A percentile compares a stretch with the other conserved stretches of the same genome.
Conservation (phyloP, 495 filamentous ascomycete species). For the Penicillium antarcticum region DNA sequence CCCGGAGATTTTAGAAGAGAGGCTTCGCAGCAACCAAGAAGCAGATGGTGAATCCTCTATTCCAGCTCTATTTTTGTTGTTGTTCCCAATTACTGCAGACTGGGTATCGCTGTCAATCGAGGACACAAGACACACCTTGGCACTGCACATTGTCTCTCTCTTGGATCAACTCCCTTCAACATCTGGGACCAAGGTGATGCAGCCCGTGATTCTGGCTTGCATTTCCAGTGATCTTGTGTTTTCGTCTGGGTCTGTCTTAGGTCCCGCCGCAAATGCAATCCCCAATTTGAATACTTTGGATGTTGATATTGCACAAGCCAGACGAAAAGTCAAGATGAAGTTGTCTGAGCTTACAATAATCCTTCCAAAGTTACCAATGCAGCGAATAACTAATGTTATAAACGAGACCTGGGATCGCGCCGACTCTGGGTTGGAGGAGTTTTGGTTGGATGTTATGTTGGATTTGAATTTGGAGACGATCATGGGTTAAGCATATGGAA, state of each 20-base stretch:
- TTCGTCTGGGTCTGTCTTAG: conserved; percentile 17
- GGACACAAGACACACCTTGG: conserved; percentile 16
- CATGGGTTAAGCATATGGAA: conserved; percentile 13
- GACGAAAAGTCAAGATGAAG: conserved; percentile 21
- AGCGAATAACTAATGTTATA: conserved; percentile 19
- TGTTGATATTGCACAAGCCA: conserved; percentile 25
- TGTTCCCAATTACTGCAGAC: conserved; percentile 6
- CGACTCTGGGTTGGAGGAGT: conserved; percentile 15
- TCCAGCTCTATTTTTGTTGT: conserved; percentile 16
- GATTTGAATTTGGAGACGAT: conserved; percentile 25
- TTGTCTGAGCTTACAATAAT: conserved; percentile 22
- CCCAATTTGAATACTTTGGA: conserved; percentile 20
- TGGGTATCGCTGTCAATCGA: conserved; percentile 5
- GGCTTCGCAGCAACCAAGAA: conserved; percentile 8
- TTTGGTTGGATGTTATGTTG: conserved; percentile 26
- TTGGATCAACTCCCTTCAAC: conserved; percentile 21
- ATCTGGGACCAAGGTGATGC: conserved; percentile 24
- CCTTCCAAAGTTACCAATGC: conserved; percentile 23
- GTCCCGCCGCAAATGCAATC: conserved; percentile 16
- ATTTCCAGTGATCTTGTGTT: conserved; percentile 27
- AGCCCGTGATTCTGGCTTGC: conserved; percentile 19
- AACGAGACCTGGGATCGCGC: conserved; percentile 22
- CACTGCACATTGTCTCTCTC: conserved; percentile 23
- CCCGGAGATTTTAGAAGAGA: conserved; percentile 19
- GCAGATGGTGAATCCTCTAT: conserved; percentile 1